Evolutionary conservation across 2,329 filamentous ascomycete genomes (phyloP), one percentile per base, ranked within the genome.

Genomic region (Didymella glomerata): DNA sequence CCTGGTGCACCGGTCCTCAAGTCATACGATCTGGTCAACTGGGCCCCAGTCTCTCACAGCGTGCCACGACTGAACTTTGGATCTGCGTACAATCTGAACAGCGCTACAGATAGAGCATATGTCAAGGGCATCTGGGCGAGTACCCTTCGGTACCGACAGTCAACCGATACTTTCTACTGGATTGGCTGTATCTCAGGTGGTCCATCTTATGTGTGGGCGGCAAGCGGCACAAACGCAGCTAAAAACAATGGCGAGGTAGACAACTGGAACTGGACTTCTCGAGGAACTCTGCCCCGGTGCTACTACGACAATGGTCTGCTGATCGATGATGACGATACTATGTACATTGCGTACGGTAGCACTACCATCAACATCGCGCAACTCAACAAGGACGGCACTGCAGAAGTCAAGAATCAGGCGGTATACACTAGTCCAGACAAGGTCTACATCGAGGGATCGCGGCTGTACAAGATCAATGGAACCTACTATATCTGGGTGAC

Each of bases 221-320:
- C 84, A 0, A 69, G 72, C 10, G 76, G 76, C 4, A 73, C 74
- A 1, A 81, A 80, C 0, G 80, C 81, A 0, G 68, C 47, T 10
- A 54, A 54, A 34, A 72, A 73, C 54, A 67, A 67, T 18, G 74
- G 73, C 34, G 72, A 74, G 41, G 73, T 76, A 1, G 44, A 58
- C 2, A 63, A 57, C 47, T 75, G 70, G 72, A 71, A 73, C 40
- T 85, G 82, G 82, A 76, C 61, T 11, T 73, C 78, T 45, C 62
- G 66, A 36, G 75, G 71, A 1, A 77, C 68, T 9, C 71, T 80
- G 16, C 71, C 72, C 0, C 77, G 68, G 1, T 88, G 85, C 70
- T 86, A 84, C 65, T 88, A 88, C 63, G 85, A 88, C 68, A 80
- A 77, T 18, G 84, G 86, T 0, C 70, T 88, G 0, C 69, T 87